phyloP scores from a whole-genome alignment of 164 flowering plant species.

The Nelumbo lutea region DNA sequence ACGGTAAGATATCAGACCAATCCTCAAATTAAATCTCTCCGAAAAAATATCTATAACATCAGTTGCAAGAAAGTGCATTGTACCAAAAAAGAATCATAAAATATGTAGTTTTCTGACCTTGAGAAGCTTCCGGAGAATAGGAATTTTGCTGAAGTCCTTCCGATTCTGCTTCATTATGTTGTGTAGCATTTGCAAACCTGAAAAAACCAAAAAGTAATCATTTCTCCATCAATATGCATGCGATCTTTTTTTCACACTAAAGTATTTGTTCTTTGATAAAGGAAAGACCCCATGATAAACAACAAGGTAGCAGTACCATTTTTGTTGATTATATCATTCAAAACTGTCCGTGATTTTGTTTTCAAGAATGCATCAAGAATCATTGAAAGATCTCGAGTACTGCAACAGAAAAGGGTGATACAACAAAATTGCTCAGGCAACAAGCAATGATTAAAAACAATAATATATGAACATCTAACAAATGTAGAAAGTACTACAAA shows the following conservation, averaged over 20 bases:
- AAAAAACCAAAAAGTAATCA: slow-evolving; percentile 12
- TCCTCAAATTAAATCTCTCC: no score
- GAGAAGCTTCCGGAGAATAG: slow-evolving; percentile 89
- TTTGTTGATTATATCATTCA: slow-evolving; percentile 78
- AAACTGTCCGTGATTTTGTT: slow-evolving; percentile 75
- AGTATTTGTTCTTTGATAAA: background rate
- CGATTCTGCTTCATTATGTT: slow-evolving; percentile 85
- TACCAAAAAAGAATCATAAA: no score
- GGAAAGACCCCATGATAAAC: background rate
- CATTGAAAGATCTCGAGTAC: slow-evolving; percentile 93
- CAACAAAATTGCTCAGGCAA: background rate
- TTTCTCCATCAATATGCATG: background rate
- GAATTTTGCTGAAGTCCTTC: slow-evolving; percentile 66
- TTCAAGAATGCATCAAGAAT: slow-evolving; percentile 93
- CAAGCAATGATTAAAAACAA: background rate
- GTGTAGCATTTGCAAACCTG: slow-evolving; percentile 91
- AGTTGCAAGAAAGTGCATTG: no score
- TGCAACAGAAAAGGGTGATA: slow-evolving; percentile 28
- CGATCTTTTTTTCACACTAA: background rate
- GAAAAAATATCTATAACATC: no score
- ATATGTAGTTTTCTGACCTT: slow-evolving; percentile 42
- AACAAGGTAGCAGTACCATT: slow-evolving; percentile 52
- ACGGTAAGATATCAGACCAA: no score
- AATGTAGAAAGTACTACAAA: background rate
- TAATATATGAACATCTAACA: background rate